Evolutionary conservation across 2,329 filamentous ascomycete species (phyloP).

Genomic region (Cucurbitaria berberidis): DNA sequence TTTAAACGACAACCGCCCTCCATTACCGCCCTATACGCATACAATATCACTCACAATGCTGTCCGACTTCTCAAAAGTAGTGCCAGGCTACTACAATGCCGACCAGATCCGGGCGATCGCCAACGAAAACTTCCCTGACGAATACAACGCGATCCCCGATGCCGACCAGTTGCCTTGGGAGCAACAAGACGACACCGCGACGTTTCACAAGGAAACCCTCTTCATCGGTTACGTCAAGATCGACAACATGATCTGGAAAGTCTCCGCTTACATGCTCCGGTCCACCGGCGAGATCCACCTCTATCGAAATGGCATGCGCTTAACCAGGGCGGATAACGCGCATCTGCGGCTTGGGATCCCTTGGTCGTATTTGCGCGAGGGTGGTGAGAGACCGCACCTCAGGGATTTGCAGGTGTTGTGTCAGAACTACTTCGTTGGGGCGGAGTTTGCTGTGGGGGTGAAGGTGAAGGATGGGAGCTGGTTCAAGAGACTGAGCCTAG

Average conservation of each 20-base stretch:
- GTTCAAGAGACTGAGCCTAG: not conserved
- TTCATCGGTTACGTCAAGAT: not conserved
- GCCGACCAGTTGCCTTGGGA: not conserved
- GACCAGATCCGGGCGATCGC: not conserved
- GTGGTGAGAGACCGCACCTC: not conserved
- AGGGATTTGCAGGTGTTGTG: not conserved
- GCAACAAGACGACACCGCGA: not conserved
- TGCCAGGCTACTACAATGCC: not conserved
- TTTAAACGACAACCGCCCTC: no score
- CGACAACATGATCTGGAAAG: not conserved
- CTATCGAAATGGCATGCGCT: not conserved
- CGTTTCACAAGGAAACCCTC: not conserved
- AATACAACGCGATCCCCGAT: not conserved
- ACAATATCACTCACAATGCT: not conserved
- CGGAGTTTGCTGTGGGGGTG: not conserved
- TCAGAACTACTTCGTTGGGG: not conserved
- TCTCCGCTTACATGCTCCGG: not conserved
- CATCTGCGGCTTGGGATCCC: not conserved
- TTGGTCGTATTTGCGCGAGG: not conserved
- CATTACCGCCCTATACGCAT: no score
- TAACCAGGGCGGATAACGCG: not conserved
- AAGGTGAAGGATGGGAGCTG: not conserved
- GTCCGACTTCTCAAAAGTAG: not conserved
- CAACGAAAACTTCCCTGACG: not conserved
- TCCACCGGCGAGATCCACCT: not conserved